These are phyloP conservation scores for Lithocarpus polystachyus DNA, from an alignment of 306 rosid species.

Conservation along the genomic window DNA sequence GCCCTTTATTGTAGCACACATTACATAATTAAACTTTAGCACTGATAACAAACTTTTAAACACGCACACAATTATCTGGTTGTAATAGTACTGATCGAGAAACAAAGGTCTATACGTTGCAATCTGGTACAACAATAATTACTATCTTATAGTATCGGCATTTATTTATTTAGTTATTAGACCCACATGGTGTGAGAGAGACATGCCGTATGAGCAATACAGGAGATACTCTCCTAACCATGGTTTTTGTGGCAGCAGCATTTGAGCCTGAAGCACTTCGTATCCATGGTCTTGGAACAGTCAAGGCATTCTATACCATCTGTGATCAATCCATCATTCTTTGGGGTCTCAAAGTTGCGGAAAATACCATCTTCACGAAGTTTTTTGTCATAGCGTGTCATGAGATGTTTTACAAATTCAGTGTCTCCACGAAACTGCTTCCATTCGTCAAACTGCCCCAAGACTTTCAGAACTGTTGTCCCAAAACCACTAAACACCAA, in stretches of 20 bases:
- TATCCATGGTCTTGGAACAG: constrained; percentile 34
- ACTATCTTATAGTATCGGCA: too few species aligned
- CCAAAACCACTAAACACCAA: constrained; percentile 44
- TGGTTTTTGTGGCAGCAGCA: not conserved
- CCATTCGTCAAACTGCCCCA: constrained; percentile 45
- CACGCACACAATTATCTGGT: not conserved
- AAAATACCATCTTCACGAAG: not conserved
- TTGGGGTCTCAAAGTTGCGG: constrained; percentile 5
- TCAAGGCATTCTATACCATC: constrained; percentile 22
- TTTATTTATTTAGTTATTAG: too few species aligned
- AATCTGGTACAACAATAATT: not conserved
- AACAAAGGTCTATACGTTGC: not conserved
- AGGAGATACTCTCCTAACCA: too few species aligned
- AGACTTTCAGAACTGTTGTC: constrained; percentile 21
- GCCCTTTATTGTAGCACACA: too few species aligned
- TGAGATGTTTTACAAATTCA: not conserved
- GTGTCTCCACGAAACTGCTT: constrained; percentile 11
- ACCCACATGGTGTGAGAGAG: too few species aligned
- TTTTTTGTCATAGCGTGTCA: not conserved
- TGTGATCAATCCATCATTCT: constrained; percentile 15
- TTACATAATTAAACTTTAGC: too few species aligned
- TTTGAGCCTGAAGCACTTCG: constrained; percentile 28
- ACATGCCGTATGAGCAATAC: too few species aligned
- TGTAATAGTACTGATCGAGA: too few species aligned
- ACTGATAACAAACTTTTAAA: not conserved